These are phyloP conservation scores for Mycena alexandri DNA, from an alignment of 768 basidiomycete genomes.

Conservation along the genomic window DNA sequence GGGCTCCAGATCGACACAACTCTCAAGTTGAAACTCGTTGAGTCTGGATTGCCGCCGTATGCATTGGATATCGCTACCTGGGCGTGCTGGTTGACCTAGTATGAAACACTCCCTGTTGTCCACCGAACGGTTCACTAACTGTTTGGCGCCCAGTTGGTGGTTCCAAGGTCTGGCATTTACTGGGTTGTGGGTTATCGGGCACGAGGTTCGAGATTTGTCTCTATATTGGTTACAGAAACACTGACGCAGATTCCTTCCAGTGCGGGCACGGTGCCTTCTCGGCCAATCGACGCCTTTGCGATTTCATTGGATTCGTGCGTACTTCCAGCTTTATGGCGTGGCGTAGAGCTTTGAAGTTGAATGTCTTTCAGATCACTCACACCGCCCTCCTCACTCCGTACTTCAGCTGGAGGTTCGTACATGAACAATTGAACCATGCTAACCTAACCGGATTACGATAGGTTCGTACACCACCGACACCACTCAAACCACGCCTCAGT, in stretches of 20 bases:
- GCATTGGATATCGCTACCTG: not conserved
- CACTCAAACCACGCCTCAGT: slow-evolving; percentile 45
- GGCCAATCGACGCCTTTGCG: not conserved
- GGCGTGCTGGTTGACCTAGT: slow-evolving; percentile 10
- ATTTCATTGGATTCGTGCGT: slow-evolving; percentile 2
- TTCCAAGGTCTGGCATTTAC: slow-evolving; percentile 10
- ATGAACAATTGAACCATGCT: too few relatives aligned
- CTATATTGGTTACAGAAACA: not conserved
- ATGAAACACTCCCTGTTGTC: too few relatives aligned
- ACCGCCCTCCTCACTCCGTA: slow-evolving; percentile 5
- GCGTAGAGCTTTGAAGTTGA: not conserved
- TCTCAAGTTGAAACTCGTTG: not conserved
- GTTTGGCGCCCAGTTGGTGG: not conserved
- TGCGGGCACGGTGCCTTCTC: slow-evolving; percentile 12
- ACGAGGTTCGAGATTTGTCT: not conserved
- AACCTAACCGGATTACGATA: too few relatives aligned
- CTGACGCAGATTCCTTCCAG: not conserved
- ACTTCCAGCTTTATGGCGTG: not conserved
- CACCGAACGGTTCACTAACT: not conserved
- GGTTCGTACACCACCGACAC: slow-evolving; percentile 44
- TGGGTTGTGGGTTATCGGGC: slow-evolving; percentile 9
- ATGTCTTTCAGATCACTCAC: not conserved
- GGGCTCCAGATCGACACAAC: slow-evolving; percentile 7
- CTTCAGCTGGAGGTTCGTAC: not conserved
- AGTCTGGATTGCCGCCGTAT: not conserved